Evolutionary conservation across 169 alveolate genomes (phyloP), one percentile per base, ranked within the genome.

Genomic region (Eimeria maxima): DNA sequence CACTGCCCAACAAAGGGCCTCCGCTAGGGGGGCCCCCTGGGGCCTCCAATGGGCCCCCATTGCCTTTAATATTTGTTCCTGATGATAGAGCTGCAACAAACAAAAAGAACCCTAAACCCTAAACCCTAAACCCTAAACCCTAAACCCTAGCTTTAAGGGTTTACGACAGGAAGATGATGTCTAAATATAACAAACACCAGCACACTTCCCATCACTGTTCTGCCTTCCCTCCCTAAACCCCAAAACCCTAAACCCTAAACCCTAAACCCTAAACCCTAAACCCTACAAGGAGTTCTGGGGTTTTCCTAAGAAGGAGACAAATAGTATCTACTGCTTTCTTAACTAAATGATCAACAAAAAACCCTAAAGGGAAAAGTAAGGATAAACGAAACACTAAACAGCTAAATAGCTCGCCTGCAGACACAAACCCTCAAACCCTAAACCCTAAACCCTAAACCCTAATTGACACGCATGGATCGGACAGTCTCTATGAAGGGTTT

Each of bases 311-410:
- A 4, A n/a, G 16, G 29, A 65, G 65, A 69, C 53, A 50, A 50
- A 90, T 4, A 11, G 29, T 11, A 11, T 47, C 0, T 29, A 89
- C 55, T 14, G 67, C 92, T 14, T 44, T 53, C 11, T 29, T 16
- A 16, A 96, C 38, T 47, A 29, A 91, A 2, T n/a, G 3, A 38
- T 83, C 94, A 22, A 96, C 96, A 47, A 76, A 29, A 20, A 67
- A 65, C 74, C 74, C 74, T 14, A 65, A n/a, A 65, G 74, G 74
- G 20, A 65, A 65, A 16, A 65, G 29, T 14, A 65, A 65, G 20
- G 74, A 65, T 11, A 65, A 65, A n/a, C 74, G 74, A n/a, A 65
- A 65, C 74, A 65, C 24, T 63, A 86, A 96, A 96, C 71, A 96
- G 80, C 73, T 90, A 92, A 78, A 67, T 78, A 22, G 80, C 94